phyloP scores from a whole-genome alignment of 2,329 filamentous ascomycete genomes.

The Chaetomiaceae sp. region DNA sequence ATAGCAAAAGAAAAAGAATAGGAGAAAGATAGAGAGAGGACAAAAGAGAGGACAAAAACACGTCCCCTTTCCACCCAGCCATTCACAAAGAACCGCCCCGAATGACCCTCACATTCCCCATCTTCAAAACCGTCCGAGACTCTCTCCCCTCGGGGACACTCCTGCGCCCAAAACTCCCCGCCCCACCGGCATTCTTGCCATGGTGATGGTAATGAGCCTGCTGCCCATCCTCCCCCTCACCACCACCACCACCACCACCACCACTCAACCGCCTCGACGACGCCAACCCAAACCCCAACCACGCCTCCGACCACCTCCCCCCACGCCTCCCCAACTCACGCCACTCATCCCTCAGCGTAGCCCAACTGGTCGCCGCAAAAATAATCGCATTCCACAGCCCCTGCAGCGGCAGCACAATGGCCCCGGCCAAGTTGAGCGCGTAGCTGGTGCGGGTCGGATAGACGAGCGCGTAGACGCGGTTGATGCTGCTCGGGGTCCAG shows the following conservation, averaged over 20 bases:
- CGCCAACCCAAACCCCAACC: background rate
- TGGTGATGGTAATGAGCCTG: too few relatives aligned
- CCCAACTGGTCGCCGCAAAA: constrained; percentile 63
- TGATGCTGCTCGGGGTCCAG: constrained; percentile 65
- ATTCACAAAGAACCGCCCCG: constrained; percentile 20
- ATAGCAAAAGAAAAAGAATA: background rate
- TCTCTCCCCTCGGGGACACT: background rate
- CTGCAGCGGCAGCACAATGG: constrained; percentile 69
- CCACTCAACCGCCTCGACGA: background rate
- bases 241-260: background rate
- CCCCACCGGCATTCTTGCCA: too few relatives aligned
- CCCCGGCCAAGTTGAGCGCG: constrained; percentile 62
- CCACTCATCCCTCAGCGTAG: constrained; percentile 31
- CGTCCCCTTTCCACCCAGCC: background rate
- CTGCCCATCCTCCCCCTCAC: too few relatives aligned
- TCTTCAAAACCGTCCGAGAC: background rate
- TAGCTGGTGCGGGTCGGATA: constrained; percentile 51
- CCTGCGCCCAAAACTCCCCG: too few relatives aligned
- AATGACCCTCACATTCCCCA: constrained; percentile 21
- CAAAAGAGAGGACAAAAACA: background rate
- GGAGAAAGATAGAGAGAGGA: background rate
- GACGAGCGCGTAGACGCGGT: constrained; percentile 65
- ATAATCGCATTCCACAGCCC: constrained; percentile 78
- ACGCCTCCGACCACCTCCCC: too few relatives aligned
- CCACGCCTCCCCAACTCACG: background rate